Percentiles rank a stretch among this genome's conserved stretches.
Conservation (phyloP, 495 filamentous ascomycete species). For the Tetracladium setigerum region DNA sequence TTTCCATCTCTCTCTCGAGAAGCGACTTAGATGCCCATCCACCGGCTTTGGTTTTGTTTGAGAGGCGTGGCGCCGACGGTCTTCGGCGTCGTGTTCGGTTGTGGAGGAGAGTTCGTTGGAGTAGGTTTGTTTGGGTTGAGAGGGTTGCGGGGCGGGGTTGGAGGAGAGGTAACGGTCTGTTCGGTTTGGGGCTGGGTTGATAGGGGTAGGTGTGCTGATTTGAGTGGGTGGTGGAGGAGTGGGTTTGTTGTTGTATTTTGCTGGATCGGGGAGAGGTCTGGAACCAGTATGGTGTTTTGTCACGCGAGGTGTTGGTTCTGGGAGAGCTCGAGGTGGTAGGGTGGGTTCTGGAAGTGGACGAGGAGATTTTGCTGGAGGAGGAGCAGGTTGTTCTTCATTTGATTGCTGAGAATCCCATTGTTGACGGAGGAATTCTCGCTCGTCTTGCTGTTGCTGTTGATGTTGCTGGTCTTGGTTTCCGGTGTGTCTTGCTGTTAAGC, state of each 20-base stretch:
- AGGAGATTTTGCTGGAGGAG: constrained; percentile 34
- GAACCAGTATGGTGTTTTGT: constrained; percentile 22
- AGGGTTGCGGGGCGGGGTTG: constrained; percentile 29
- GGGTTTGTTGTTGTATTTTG: constrained; percentile 26
- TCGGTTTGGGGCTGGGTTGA: constrained; percentile 26
- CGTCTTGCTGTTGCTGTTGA: constrained; percentile 65
- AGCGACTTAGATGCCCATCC: constrained; percentile 76
- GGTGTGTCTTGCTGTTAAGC: constrained; percentile 22
- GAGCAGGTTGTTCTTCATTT: constrained; percentile 29
- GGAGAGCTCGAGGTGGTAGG: background rate
- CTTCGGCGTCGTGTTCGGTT: constrained; percentile 61
- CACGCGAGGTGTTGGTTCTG: constrained; percentile 6
- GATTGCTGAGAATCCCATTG: constrained; percentile 55
- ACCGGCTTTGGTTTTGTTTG: constrained; percentile 65
- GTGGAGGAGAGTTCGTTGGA: constrained; percentile 47
- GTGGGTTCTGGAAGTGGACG: constrained; percentile 22
- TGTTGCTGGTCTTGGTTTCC: constrained; percentile 38
- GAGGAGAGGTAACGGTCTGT: constrained; percentile 36
- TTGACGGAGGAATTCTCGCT: constrained; percentile 63
- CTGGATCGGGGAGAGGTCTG: constrained; percentile 46
- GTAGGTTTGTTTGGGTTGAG: constrained; percentile 38
- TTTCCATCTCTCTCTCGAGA: constrained; percentile 92
- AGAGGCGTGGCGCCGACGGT: constrained; percentile 53
- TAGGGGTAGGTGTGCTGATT: constrained; percentile 20
- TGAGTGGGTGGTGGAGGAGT: constrained; percentile 4